Evolutionary conservation across 2,329 filamentous ascomycete genomes (phyloP).

Genomic region (Beauveria rudraprayagi): DNA sequence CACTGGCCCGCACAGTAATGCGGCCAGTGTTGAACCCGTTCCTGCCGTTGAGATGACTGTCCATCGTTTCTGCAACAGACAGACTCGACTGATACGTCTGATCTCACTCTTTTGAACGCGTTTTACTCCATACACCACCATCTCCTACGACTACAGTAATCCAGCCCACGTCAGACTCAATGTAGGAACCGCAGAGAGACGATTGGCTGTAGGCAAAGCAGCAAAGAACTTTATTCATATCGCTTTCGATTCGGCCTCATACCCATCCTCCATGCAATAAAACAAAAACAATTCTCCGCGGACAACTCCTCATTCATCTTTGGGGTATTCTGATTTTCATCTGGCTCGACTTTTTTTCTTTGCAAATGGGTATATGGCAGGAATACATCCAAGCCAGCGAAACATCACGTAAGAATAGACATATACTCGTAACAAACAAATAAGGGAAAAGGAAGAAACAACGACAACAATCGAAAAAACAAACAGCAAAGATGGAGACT

Average conservation of each 20-base stretch:
- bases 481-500: constrained; percentile 23
- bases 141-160: not conserved
- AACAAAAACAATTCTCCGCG: constrained; percentile 4
- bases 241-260: not conserved
- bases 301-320: constrained; percentile 7
- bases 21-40: not conserved
- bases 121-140: not conserved
- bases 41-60: not conserved
- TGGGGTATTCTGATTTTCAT: constrained; percentile 11
- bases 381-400: constrained; percentile 7
- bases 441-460: constrained; percentile 3
- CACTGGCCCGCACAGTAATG: not conserved
- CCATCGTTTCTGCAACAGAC: not conserved
- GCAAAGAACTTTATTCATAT: not conserved
- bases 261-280: not conserved
- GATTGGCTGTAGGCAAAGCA: not conserved
- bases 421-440: constrained; percentile 7
- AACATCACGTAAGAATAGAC: constrained; percentile 9
- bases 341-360: constrained; percentile 7
- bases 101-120: not conserved
- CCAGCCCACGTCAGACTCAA: not conserved
- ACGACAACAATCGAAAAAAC: constrained; percentile 1
- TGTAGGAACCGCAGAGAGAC: not conserved
- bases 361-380: constrained; percentile 14
- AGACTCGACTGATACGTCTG: not conserved